phyloP scores from a whole-genome alignment of 352 stramenopile species.

The Phytophthora nicotianae region DNA sequence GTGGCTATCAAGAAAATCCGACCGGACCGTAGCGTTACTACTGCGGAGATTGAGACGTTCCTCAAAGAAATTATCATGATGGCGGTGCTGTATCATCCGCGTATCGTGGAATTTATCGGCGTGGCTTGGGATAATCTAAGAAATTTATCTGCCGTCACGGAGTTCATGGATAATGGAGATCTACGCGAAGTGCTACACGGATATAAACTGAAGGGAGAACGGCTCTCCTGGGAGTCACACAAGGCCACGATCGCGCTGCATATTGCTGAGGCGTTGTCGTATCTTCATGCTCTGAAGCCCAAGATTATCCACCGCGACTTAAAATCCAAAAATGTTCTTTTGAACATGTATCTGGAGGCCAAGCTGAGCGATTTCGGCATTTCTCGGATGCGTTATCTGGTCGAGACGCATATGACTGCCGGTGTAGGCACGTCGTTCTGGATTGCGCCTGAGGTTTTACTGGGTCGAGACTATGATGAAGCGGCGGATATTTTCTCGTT shows the following conservation, averaged over 20 bases:
- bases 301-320: constrained; percentile 52
- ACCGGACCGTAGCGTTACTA: constrained; percentile 32
- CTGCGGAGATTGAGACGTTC: constrained; percentile 42
- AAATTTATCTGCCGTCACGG: constrained; percentile 45
- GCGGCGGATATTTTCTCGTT: constrained; percentile 48
- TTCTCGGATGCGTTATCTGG: constrained; percentile 37
- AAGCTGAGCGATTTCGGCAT: constrained; percentile 78
- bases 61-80: constrained; percentile 52
- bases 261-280: constrained; percentile 48
- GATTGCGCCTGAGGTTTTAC: constrained; percentile 42
- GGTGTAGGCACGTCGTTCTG: constrained; percentile 44
- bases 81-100: constrained; percentile 42
- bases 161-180: constrained; percentile 60
- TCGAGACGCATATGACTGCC: constrained; percentile 47
- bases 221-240: constrained; percentile 38
- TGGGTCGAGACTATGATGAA: constrained; percentile 43
- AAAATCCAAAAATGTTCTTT: constrained; percentile 49
- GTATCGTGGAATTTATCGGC: constrained; percentile 52
- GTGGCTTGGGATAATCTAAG: constrained; percentile 47
- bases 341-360: constrained; percentile 56
- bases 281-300: constrained; percentile 50
- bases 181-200: constrained; percentile 42
- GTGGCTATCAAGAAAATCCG: constrained; percentile 57
- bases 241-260: constrained; percentile 52
- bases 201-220: constrained; percentile 37